phyloP scores from a whole-genome alignment of 768 basidiomycete species.

The Boletus edulis region DNA sequence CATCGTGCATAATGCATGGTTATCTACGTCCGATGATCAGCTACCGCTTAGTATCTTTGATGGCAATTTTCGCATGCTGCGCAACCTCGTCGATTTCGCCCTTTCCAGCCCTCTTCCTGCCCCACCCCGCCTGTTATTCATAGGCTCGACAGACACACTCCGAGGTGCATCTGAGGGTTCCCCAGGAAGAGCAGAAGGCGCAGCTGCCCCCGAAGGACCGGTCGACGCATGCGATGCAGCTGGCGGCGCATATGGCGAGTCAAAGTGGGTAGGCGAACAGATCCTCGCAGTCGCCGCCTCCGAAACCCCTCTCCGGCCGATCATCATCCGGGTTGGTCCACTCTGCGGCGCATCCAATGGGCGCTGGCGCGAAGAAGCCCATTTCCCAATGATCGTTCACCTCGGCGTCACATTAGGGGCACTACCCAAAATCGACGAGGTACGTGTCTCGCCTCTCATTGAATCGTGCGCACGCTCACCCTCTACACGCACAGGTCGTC shows the following conservation, averaged over 20 bases:
- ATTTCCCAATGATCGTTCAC: constrained; percentile 35
- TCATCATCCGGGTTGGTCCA: constrained; percentile 38
- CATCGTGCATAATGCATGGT: constrained; percentile 36
- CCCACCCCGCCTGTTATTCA: constrained; percentile 34
- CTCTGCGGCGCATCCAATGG: constrained; percentile 36
- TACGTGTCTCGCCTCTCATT: neutral
- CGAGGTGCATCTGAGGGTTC: neutral
- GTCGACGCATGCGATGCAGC: constrained; percentile 9
- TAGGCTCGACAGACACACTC: constrained; percentile 25
- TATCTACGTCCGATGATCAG: constrained; percentile 1
- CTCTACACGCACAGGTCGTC: neutral
- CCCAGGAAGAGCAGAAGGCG: neutral
- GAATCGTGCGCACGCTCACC: no score
- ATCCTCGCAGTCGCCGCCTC: constrained; percentile 19
- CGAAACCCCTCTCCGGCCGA: constrained; percentile 19
- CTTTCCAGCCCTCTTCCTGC: constrained; percentile 26
- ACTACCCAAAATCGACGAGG: constrained; percentile 24
- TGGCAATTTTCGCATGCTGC: constrained; percentile 13
- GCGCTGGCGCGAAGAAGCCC: constrained; percentile 38
- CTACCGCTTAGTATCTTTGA: constrained; percentile 10
- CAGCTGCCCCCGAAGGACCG: neutral
- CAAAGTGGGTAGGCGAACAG: constrained; percentile 25
- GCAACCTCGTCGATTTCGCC: constrained; percentile 37
- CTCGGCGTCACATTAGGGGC: constrained; percentile 14
- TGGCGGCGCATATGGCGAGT: constrained; percentile 10